A percentile compares a stretch with the other conserved stretches of the same genome.
These are phyloP conservation scores for Alternaria hordeiaustralica DNA, from an alignment of 2,329 filamentous ascomycete genomes.

Conservation along the genomic window DNA sequence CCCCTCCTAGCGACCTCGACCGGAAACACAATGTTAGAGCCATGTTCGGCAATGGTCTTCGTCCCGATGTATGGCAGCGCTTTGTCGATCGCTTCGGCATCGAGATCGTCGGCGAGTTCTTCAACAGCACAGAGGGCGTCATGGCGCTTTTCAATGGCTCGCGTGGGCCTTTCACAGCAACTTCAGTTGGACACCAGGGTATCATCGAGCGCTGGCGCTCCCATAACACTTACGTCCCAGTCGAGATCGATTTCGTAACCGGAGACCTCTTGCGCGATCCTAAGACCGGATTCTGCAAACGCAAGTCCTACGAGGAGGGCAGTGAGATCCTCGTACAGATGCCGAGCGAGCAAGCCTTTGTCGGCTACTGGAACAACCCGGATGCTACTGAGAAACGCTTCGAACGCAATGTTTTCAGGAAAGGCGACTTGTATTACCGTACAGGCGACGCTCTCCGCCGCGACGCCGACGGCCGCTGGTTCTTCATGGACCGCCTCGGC, in stretches of 20 bases:
- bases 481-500: conserved; percentile 57
- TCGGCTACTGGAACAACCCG: conserved; percentile 73
- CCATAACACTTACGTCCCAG: conserved; percentile 67
- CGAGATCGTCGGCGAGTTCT: conserved; percentile 72
- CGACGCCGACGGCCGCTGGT: conserved; percentile 55
- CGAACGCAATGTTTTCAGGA: conserved; percentile 54
- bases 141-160: conserved; percentile 67
- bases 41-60: conserved; percentile 71
- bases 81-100: conserved; percentile 71
- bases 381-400: conserved; percentile 68
- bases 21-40: conserved; percentile 63
- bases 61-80: conserved; percentile 71
- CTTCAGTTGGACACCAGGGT: conserved; percentile 75
- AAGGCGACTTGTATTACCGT: conserved; percentile 58
- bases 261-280: conserved; percentile 71
- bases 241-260: conserved; percentile 71
- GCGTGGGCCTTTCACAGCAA: conserved; percentile 66
- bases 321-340: conserved; percentile 78
- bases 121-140: conserved; percentile 77
- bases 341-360: conserved; percentile 64
- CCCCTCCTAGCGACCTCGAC: conserved; percentile 68
- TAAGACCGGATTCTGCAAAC: conserved; percentile 70
- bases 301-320: conserved; percentile 69
- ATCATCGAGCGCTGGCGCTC: conserved; percentile 61
- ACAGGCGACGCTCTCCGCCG: conserved; percentile 56